Evolutionary conservation across 805 yeast genomes (phyloP), one percentile per base, ranked within the genome.

Genomic region (Barnettozyma wickerhamii): DNA sequence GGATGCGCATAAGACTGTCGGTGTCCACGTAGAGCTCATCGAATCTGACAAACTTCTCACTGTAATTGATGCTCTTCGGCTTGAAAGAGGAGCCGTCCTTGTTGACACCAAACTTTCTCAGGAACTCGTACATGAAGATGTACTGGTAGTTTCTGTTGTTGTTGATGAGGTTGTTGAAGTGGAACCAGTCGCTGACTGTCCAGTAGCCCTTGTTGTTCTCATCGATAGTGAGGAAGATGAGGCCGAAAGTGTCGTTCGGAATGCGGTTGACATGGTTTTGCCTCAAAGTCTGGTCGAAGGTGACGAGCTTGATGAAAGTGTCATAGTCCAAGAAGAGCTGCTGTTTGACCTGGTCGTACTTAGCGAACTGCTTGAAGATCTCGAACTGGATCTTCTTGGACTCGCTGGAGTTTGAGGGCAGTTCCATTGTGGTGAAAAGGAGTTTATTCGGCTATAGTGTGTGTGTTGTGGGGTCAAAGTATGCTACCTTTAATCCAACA

Each of bases 181-280:
- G 72, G 37, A 76, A 64, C 84, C 95, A 91, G 58, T 91, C 96
- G 19, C 68, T 60, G 37, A 79, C 67, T 20, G 76, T 71, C 37
- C 87, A 69, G 44, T 71, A 79, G 7, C 96, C 97, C 49, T 77
- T 76, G 41, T 72, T 68, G 30, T 72, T 69, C 43, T 76, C 76
- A 64, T 91, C 98, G 13, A 95, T 87, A 20, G 88, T 79, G 42
- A 84, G 69, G 58, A 84, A 91, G 36, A 91, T 77, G 45, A 90
- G 71, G 6, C 84, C 84, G 59, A 77, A 78, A 4, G 84, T 72
- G 48, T 78, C 71, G 10, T 75, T 65, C 13, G 79, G 72, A 38
- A 80, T 70, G 49, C 70, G 71, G 48, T 72, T 71, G 50, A 43
- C 32, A 9, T 43, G 40, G 21, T 38, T 38, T 75, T 70, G 55